phyloP scores from a whole-genome alignment of 352 stramenopile genomes.

The Thalassiosira hispida region DNA sequence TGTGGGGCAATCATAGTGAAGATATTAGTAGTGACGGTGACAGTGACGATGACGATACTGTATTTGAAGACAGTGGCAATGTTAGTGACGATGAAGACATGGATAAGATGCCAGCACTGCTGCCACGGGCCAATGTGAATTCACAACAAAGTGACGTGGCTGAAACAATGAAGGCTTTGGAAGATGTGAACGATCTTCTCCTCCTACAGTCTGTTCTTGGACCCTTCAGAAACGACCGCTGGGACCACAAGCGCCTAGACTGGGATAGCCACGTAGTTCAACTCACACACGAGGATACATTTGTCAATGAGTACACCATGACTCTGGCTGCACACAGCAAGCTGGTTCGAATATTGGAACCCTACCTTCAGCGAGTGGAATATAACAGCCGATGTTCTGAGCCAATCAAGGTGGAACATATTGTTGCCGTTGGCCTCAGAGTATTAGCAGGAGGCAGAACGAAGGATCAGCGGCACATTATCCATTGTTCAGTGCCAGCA shows the following conservation, averaged over 20 bases:
- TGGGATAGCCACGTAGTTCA: neutral
- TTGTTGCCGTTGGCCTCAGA: constrained; percentile 8
- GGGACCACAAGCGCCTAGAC: neutral
- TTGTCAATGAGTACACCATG: constrained; percentile 23
- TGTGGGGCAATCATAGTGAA: too few species aligned
- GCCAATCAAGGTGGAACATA: constrained; percentile 22
- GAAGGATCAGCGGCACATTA: constrained; percentile 4
- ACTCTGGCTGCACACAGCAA: constrained; percentile 6
- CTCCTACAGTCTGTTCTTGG: too few species aligned
- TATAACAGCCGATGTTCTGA: neutral
- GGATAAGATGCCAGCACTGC: too few species aligned
- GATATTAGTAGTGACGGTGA: too few species aligned
- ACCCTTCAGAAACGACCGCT: too few species aligned
- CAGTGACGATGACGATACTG: too few species aligned
- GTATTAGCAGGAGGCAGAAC: neutral
- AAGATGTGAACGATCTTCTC: too few species aligned
- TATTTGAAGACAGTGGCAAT: too few species aligned
- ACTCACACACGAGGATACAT: constrained; percentile 19
- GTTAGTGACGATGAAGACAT: too few species aligned
- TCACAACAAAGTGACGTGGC: too few species aligned
- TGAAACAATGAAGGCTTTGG: too few species aligned
- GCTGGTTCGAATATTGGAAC: constrained; percentile 15
- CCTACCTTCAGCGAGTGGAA: constrained; percentile 12
- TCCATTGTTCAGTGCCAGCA: neutral
- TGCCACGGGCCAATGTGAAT: too few species aligned